Evolutionary conservation across 768 basidiomycete species (phyloP), one percentile per base, ranked within the genome.

Genomic region (Podaxis mareebaensis): DNA sequence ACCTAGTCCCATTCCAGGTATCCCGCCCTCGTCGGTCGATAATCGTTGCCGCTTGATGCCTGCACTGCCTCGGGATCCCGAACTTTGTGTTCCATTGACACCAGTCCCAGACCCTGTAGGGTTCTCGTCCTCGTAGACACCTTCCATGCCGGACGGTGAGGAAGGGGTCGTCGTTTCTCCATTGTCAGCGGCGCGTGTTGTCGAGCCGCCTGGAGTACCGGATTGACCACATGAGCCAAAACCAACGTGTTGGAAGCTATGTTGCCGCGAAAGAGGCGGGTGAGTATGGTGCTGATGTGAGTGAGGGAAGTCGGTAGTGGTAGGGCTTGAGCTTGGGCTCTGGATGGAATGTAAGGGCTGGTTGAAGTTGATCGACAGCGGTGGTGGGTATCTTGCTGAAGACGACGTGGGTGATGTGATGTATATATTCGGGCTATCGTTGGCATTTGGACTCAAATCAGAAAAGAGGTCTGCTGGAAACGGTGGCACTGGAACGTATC

Each of bases 391-490:
- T 12, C 78, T 74, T 7, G 76, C 72, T 2, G 69, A 71, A 4
- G 76, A 76, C 22, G 83, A 71, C 3, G 82, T 79, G 2, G 91
- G 89, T 0, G 88, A 87, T 3, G 89, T 92, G 67, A 93, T 80
- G 70, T 82, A 89, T 67, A 92, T 91, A 66, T 90, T 88, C 8
- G 90, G 89, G 58, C 80, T 84, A 6, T 85, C 85, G 24, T 71
- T 70, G 15, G 89, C 87, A 28, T 44, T 62, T 20, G 49, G 42
- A 26, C 8, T 17, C 28, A 30, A 28, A 28, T 55, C 61, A 10
- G 59, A 26, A 7, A 87, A 67, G 2, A 90, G 74, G 61, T 90
- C 89, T 5, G 73, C 65, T 0, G 83, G 80, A 67, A 83, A 81
- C 53, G 76, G 77, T 0, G 81, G 78, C 0, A 84, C 83, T 83